Conservation (phyloP, 768 basidiomycete genomes). For the Tulasnella sp. region DNA sequence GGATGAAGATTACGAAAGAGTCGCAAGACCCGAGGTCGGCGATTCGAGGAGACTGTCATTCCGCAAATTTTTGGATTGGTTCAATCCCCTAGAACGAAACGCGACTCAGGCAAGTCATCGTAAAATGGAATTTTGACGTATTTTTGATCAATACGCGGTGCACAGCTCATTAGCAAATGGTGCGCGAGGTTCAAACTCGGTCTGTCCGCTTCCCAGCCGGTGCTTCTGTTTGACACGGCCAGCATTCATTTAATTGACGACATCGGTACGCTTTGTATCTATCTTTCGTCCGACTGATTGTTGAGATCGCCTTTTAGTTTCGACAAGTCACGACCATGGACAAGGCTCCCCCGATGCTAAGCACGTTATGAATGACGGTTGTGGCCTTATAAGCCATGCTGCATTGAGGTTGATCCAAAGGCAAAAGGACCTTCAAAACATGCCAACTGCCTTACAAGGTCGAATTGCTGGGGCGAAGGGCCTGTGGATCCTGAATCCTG, state of each 20-base stretch:
- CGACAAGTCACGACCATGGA: not conserved
- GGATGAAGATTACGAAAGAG: slow-evolving; percentile 42
- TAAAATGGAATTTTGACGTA: not conserved
- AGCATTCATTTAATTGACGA: slow-evolving; percentile 48
- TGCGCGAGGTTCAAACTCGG: slow-evolving; percentile 59
- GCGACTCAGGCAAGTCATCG: slow-evolving; percentile 47
- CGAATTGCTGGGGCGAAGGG: slow-evolving; percentile 49
- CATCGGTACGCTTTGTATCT: slow-evolving; percentile 44
- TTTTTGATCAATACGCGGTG: not conserved
- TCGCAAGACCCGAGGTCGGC: slow-evolving; percentile 8
- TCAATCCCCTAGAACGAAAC: slow-evolving; percentile 53
- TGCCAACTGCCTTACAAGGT: slow-evolving; percentile 52
- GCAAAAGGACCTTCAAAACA: slow-evolving; percentile 40
- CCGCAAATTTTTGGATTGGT: slow-evolving; percentile 51
- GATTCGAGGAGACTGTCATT: slow-evolving; percentile 38
- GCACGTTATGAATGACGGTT: slow-evolving; percentile 53
- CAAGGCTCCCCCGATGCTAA: not conserved
- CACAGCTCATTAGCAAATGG: slow-evolving; percentile 63
- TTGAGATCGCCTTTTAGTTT: not conserved
- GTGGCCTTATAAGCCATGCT: slow-evolving; percentile 47
- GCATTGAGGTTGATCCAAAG: slow-evolving; percentile 41
- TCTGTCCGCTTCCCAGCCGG: slow-evolving; percentile 62
- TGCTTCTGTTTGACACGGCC: slow-evolving; percentile 41
- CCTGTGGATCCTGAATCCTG: slow-evolving; percentile 27
- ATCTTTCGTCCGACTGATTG: not conserved